Evolutionary conservation across 768 basidiomycete species (phyloP), one percentile per base, ranked within the genome.

Genomic region (Cystofilobasidium bisporidii): DNA sequence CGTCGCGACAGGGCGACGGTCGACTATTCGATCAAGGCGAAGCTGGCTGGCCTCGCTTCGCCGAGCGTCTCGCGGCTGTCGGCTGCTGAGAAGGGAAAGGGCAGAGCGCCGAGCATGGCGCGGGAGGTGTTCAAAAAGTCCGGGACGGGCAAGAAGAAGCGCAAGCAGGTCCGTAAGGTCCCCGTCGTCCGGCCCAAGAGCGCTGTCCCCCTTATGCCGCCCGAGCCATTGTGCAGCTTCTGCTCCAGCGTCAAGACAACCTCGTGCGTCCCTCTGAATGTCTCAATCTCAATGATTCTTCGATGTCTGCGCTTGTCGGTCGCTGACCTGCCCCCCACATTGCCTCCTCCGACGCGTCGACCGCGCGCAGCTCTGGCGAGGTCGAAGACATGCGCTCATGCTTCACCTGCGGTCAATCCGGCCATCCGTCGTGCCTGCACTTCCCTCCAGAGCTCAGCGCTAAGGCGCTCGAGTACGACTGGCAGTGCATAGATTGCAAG

Each of bases 401-500:
- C 41, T 50, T 33, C 61, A 40, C 41, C 3, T 64, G 61, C 43
- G 57, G 41, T 12, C 26, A 36, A 65, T 28, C 68, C 90, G 91
- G 87, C 33, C 93, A 98, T 77, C 87, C 87, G n/a, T 86, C 84
- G 56, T 98, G 93, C 75, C 81, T 94, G 80, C 78, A 86, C 36
- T 76, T 77, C 71, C 81, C 86, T 38, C 77, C 79, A 53, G 79
- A 81, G 61, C 80, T 88, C 60, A 81, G 81, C 22, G 63, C 62
- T 47, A 79, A 81, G n/a, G 79, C 92, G 61, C 80, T 81, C 65
- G 80, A 81, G 32, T 93, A 93, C 75, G 79, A 82, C 20, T 97
- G 93, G 93, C 83, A 83, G 69, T 98, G 93, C 75, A 82, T 85
- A 41, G 89, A 92, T 71, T 96, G 93, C 80, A 96, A 94, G 80